Percentiles rank a stretch among this genome's conserved stretches.
Conservation (phyloP, 768 basidiomycete genomes). For the Collybiopsis confluens region DNA sequence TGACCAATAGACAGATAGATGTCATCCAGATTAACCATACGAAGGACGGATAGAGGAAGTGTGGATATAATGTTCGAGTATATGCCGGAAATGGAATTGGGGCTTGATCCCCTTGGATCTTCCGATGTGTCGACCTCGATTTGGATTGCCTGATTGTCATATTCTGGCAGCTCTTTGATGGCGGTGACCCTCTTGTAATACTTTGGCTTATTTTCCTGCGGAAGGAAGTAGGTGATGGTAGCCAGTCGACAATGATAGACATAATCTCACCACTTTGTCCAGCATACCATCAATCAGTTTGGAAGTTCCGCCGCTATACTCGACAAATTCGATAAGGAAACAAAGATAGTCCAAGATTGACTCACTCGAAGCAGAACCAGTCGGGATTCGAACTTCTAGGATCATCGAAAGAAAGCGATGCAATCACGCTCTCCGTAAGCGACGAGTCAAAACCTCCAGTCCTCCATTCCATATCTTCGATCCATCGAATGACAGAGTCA, state of each 20-base stretch:
- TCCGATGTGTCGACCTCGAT: too few relatives aligned
- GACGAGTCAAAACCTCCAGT: neutral
- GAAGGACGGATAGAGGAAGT: constrained; percentile 23
- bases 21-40: constrained; percentile 19
- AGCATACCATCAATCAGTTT: neutral
- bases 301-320: neutral
- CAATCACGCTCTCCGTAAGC: neutral
- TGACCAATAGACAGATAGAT: constrained; percentile 16
- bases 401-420: neutral
- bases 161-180: too few relatives aligned
- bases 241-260: too few relatives aligned
- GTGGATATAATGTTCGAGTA: constrained; percentile 31
- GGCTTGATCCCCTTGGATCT: too few relatives aligned
- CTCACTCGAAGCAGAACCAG: neutral
- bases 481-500: neutral
- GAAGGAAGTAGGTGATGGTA: too few relatives aligned
- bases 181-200: too few relatives aligned
- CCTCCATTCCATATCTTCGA: neutral
- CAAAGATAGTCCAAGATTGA: neutral
- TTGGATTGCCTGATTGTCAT: too few relatives aligned
- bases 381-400: neutral
- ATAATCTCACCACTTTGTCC: too few relatives aligned
- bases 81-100: neutral
- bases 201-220: too few relatives aligned
- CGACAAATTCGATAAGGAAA: neutral